Evolutionary conservation across 306 rosid genomes (phyloP), one percentile per base, ranked within the genome.

Genomic region (Corylus americana): DNA sequence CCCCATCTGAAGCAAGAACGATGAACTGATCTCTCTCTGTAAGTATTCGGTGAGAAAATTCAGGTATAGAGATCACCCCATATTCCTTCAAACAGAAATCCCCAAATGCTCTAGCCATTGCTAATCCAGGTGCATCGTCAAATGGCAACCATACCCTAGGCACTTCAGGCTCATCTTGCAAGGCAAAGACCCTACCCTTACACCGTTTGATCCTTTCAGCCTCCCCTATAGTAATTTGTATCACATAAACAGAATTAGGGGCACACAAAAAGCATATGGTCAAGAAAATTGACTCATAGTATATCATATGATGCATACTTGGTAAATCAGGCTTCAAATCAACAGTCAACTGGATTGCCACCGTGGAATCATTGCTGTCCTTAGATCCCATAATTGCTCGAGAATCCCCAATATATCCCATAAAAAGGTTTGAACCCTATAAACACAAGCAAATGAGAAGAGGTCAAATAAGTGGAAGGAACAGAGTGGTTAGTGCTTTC

Each of bases 31-130:
- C 99, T 81, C 74, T 86, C 1, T 93, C 96, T 0, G 97, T 91
- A 22, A 96, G 89, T 42, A 73, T 50, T 71, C 91, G 85, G 55
- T 93, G 96, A 47, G 90, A 87, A 81, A 96, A 93, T 63, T 96
- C 99, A 27, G 99, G 99, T 57, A 93, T 73, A 39, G 99, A 96
- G 85, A 96, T 96, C 69, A 96, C 98, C 64, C 98, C 99, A 42
- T 93, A 96, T 44, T 96, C 96, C 88, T 96, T 96, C 89, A 96
- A 89, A 79, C 97, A 93, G 85, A 93, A 96, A 84, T 93, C 98
- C 3, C 98, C 99, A 76, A 93, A 93, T 49, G 99, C 99, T 79
- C 99, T 88, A 88, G 99, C 98, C 99, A 96, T 96, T 35, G 99
- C 99, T 85, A 96, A 81, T 25, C 99, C 99, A 20, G 98, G 99